Evolutionary conservation across 768 basidiomycete species (phyloP).

Genomic region (Gyrodon lividus): DNA sequence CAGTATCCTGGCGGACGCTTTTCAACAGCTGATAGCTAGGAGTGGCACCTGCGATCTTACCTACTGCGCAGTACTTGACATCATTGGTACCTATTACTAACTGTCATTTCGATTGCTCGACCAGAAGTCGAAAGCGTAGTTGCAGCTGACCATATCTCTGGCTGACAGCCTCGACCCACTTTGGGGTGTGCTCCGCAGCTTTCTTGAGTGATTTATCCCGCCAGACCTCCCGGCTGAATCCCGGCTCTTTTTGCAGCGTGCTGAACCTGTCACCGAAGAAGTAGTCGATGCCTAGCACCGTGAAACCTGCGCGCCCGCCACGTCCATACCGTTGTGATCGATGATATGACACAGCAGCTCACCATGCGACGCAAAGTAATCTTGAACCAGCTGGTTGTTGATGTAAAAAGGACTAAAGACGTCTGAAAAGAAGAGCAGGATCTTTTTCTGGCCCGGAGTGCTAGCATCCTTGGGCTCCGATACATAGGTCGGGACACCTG

Average conservation of each 20-base stretch:
- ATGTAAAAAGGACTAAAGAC: conserved; percentile 58
- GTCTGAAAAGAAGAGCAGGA: conserved; percentile 60
- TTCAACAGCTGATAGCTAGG: neutral
- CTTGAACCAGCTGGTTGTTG: conserved; percentile 60
- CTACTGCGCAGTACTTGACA: conserved; percentile 45
- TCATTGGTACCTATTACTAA: conserved; percentile 20
- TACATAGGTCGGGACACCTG: conserved; percentile 52
- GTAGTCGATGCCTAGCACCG: conserved; percentile 60
- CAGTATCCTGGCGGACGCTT: conserved; percentile 46
- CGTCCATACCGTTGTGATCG: neutral
- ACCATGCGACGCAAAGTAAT: conserved; percentile 65
- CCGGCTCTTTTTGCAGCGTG: conserved; percentile 36
- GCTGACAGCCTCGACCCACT: conserved; percentile 53
- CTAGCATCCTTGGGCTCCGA: conserved; percentile 39
- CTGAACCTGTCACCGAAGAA: conserved; percentile 59
- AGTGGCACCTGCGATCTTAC: conserved; percentile 26
- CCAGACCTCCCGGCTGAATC: conserved; percentile 44
- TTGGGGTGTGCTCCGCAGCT: conserved; percentile 42
- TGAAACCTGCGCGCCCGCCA: conserved; percentile 43
- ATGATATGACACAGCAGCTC: neutral
- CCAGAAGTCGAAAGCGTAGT: no score
- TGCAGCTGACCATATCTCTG: conserved; percentile 43
- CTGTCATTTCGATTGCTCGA: conserved; percentile 1
- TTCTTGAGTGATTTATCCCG: conserved; percentile 32
- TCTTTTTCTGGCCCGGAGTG: conserved; percentile 38